phyloP scores from a whole-genome alignment of 139 green algal species.

The Asterochloris erici region DNA sequence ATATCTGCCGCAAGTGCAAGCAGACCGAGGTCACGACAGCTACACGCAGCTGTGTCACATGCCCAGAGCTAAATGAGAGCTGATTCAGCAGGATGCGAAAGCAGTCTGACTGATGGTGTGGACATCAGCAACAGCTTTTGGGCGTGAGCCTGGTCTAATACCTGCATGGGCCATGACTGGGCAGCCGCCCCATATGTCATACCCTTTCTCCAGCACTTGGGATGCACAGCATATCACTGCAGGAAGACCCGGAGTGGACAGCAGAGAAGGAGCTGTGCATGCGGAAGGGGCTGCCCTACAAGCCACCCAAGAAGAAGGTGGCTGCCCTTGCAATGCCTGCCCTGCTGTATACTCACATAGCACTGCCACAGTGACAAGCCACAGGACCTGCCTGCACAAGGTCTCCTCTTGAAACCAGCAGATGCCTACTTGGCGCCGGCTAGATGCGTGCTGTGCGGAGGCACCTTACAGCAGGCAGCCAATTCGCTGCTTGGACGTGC shows the following conservation, averaged over 20 bases:
- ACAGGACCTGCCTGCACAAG: no score
- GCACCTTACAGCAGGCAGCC: no score
- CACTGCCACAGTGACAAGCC: no score
- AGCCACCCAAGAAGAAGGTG: slow-evolving; percentile 24
- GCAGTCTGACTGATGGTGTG: background rate
- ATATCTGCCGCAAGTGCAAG: no score
- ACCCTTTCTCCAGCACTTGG: no score
- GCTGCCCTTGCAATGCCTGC: no score
- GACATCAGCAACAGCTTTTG: background rate
- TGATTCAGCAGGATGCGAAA: background rate
- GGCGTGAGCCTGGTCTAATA: background rate
- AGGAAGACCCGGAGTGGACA: slow-evolving; percentile 86
- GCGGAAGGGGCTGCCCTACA: slow-evolving; percentile 45
- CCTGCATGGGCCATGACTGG: background rate
- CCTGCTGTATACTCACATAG: no score
- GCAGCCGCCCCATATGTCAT: no score
- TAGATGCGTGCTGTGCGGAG: no score
- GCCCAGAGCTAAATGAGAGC: background rate
- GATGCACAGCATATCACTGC: background rate
- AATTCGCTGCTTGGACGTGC: background rate
- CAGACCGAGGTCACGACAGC: no score
- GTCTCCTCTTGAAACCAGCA: no score
- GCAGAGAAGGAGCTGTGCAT: slow-evolving; percentile 81
- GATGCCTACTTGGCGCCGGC: no score
- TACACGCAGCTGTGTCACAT: background rate